Conservation (phyloP, 768 basidiomycete species). For the Roridomyces roridus region DNA sequence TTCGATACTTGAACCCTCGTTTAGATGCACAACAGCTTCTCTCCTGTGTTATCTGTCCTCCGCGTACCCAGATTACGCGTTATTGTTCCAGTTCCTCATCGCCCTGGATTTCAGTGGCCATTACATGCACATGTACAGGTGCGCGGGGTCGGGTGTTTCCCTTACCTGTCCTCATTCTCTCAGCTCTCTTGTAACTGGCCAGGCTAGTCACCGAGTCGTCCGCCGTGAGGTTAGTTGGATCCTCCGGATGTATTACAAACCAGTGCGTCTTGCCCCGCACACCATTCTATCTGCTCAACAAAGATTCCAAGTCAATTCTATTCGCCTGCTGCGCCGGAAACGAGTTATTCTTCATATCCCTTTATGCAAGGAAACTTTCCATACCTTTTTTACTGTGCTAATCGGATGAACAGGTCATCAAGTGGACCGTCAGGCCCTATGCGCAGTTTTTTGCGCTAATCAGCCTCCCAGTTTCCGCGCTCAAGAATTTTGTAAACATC, state of each 20-base stretch:
- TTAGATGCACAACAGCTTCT: slow-evolving; percentile 94
- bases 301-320: slow-evolving; percentile 66
- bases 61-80: slow-evolving; percentile 84
- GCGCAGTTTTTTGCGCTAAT: slow-evolving; percentile 71
- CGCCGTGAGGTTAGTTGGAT: slow-evolving; percentile 93
- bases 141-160: slow-evolving; percentile 28
- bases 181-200: slow-evolving; percentile 95
- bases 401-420: no score
- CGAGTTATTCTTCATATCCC: slow-evolving; percentile 92
- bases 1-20: slow-evolving; percentile 5
- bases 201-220: slow-evolving; percentile 90
- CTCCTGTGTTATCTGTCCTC: slow-evolving; percentile 92
- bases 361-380: slow-evolving; percentile 72
- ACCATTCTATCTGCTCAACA: neutral
- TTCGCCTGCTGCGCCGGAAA: slow-evolving; percentile 95
- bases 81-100: slow-evolving; percentile 94
- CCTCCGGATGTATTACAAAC: slow-evolving; percentile 92
- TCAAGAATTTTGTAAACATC: slow-evolving; percentile 92
- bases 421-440: no score
- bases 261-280: slow-evolving; percentile 58
- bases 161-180: slow-evolving; percentile 6
- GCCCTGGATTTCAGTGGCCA: slow-evolving; percentile 97
- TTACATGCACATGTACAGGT: slow-evolving; percentile 99
- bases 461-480: slow-evolving; percentile 70
- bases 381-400: no score